Evolutionary conservation across 75 land plant genomes (phyloP).

Genomic region (Pinus albicaulis): DNA sequence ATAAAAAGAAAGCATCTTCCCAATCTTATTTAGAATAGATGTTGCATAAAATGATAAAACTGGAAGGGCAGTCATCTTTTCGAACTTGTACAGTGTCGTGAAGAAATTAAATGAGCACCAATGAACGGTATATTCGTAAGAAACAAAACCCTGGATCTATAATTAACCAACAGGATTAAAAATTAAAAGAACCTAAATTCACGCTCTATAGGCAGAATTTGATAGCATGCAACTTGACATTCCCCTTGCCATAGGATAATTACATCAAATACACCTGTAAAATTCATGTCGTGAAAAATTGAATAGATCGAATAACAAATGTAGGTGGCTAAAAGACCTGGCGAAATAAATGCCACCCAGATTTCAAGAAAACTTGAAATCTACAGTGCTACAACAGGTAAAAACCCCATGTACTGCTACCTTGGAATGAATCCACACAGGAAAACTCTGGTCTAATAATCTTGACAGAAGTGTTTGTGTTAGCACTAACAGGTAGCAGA

Average conservation of each 20-base stretch:
- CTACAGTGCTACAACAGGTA: constrained; percentile 2
- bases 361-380: constrained; percentile 12
- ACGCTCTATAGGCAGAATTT: too few relatives aligned
- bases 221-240: too few relatives aligned
- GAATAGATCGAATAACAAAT: constrained; percentile 12
- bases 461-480: neutral
- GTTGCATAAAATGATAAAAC: too few relatives aligned
- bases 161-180: too few relatives aligned
- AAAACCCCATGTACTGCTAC: constrained; percentile 12
- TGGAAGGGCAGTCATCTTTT: too few relatives aligned
- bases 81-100: too few relatives aligned
- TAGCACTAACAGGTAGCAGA: neutral
- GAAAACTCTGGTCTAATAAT: constrained; percentile 2
- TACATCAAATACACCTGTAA: constrained; percentile 6
- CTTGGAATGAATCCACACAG: neutral
- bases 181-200: too few relatives aligned
- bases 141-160: too few relatives aligned
- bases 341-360: constrained; percentile 7
- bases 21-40: too few relatives aligned
- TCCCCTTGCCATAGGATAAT: neutral
- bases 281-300: constrained; percentile 6
- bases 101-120: too few relatives aligned
- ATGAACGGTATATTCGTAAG: too few relatives aligned
- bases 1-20: too few relatives aligned
- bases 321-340: constrained; percentile 8